Percentiles rank a stretch among this genome's conserved stretches.
These are phyloP conservation scores for Sporothrix sp. DNA, from an alignment of 2,329 filamentous ascomycete species.

Conservation along the genomic window DNA sequence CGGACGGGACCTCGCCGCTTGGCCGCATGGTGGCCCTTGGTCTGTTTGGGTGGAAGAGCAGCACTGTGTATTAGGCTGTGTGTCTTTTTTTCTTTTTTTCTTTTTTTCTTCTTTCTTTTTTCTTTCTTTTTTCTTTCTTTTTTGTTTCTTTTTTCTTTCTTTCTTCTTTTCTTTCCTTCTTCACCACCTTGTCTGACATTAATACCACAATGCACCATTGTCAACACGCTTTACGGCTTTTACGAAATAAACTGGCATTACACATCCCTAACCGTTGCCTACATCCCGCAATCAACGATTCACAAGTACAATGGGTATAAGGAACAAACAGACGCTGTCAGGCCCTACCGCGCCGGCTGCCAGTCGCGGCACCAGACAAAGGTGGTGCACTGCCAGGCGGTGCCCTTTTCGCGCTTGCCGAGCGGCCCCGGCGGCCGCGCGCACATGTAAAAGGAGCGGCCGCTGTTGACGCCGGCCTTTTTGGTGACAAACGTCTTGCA, in stretches of 20 bases:
- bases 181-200: neutral
- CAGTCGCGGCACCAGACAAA: conserved; percentile 65
- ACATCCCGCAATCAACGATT: neutral
- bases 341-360: no score
- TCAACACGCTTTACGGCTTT: no score
- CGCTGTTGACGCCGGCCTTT: conserved; percentile 78
- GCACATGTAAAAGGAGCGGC: conserved; percentile 55
- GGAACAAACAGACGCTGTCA: no score
- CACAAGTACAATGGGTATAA: neutral
- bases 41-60: neutral
- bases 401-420: conserved; percentile 73
- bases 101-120: no score
- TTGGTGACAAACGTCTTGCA: conserved; percentile 79
- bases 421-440: conserved; percentile 70
- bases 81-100: no score
- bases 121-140: neutral
- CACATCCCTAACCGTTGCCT: no score
- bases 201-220: neutral
- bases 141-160: neutral
- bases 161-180: neutral
- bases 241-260: conserved; percentile 2
- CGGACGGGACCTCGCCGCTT: neutral
- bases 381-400: conserved; percentile 78
- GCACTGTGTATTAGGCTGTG: no score
- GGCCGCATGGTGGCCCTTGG: neutral